phyloP scores from a whole-genome alignment of 257 asterid species.

The Eucommia ulmoides region DNA sequence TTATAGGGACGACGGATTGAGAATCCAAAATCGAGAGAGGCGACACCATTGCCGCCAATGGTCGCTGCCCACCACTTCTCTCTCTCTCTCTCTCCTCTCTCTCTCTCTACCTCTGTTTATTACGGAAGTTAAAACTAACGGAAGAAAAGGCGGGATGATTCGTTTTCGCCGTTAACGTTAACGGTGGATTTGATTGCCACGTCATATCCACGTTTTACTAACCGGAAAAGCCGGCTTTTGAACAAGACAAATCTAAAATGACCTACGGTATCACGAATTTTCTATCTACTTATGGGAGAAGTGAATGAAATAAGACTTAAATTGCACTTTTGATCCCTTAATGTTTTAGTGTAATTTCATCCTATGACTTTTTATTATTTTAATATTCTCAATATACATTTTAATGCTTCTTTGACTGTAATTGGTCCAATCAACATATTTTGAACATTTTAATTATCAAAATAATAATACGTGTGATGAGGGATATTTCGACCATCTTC shows the following conservation, averaged over 20 bases:
- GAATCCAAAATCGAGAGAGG: conserved; percentile 12
- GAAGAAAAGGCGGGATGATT: conserved; percentile 9
- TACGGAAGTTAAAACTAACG: conserved; percentile 18
- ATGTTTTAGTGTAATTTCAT: too few species aligned
- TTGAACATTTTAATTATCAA: too few species aligned
- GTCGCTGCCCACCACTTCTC: neutral
- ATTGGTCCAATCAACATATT: too few species aligned
- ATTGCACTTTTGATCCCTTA: too few species aligned
- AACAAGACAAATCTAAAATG: neutral
- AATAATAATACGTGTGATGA: too few species aligned
- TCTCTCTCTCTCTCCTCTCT: conserved; percentile 1
- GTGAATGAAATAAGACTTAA: too few species aligned
- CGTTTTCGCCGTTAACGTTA: conserved; percentile 11
- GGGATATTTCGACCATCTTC: too few species aligned
- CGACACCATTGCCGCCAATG: conserved; percentile 14
- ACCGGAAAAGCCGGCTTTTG: neutral
- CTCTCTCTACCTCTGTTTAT: conserved; percentile 4
- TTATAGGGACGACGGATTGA: conserved; percentile 20
- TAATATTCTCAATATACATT: too few species aligned
- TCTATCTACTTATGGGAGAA: neutral
- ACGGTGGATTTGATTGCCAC: conserved; percentile 25
- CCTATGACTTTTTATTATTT: too few species aligned
- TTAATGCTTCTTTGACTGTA: too few species aligned
- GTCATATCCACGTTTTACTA: conserved; percentile 26
- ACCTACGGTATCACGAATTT: neutral